Conservation (phyloP, 2,329 filamentous ascomycete species). For the Microdochium nivale region DNA sequence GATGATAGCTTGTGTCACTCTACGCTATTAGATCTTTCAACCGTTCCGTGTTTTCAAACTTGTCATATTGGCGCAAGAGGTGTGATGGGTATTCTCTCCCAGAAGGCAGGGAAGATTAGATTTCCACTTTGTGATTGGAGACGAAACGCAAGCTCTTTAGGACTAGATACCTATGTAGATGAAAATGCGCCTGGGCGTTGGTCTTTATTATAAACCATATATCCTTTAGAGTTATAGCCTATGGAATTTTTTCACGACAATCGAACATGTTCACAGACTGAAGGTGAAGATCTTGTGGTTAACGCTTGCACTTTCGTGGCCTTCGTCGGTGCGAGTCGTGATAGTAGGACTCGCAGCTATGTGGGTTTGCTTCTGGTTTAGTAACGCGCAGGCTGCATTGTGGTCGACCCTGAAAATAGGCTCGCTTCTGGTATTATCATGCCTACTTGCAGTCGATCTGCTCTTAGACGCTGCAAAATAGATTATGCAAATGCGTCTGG, state of each 20-base stretch:
- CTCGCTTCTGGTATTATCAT: too few species aligned
- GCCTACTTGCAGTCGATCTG: too few species aligned
- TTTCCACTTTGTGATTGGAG: not conserved
- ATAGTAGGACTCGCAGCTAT: too few species aligned
- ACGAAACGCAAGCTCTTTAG: not conserved
- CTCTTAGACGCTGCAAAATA: too few species aligned
- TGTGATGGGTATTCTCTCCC: not conserved
- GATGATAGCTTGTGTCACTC: not conserved
- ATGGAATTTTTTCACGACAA: not conserved
- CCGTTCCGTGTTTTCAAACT: not conserved
- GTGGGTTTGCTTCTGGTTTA: too few species aligned
- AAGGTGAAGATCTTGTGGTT: too few species aligned
- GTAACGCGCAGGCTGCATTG: too few species aligned
- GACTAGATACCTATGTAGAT: not conserved
- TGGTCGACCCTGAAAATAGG: too few species aligned
- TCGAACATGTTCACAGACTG: too few species aligned
- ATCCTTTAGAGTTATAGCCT: not conserved
- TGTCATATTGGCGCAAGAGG: not conserved
- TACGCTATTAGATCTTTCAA: not conserved
- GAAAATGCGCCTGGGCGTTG: not conserved
- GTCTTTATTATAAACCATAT: not conserved
- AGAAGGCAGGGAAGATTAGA: not conserved
- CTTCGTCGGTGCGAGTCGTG: too few species aligned
- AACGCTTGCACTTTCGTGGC: too few species aligned
- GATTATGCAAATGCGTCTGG: too few species aligned